Conservation (phyloP, 2,329 filamentous ascomycete species). For the Colletotrichum tofieldiae region DNA sequence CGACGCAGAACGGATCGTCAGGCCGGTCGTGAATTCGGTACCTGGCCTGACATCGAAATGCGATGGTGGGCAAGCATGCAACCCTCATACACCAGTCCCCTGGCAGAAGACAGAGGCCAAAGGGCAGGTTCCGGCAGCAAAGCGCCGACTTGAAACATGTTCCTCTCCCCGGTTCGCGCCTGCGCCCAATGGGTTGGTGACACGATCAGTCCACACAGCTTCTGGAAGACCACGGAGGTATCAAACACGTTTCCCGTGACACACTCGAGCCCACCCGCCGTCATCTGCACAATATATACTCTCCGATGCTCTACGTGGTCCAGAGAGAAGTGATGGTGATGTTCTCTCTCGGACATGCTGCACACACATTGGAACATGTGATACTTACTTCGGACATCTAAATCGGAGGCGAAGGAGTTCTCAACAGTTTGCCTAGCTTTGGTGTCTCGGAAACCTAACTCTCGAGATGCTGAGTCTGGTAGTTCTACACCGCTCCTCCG, state of each 20-base stretch:
- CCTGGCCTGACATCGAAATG: not conserved
- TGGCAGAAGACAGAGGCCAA: not conserved
- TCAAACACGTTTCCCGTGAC: conserved; percentile 37
- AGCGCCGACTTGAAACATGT: conserved; percentile 36
- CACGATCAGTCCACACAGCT: conserved; percentile 29
- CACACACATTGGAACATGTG: not conserved
- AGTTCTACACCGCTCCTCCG: conserved; percentile 37
- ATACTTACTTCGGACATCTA: not conserved
- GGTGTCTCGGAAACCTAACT: not conserved
- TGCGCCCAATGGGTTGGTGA: conserved; percentile 34
- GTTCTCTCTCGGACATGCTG: not conserved
- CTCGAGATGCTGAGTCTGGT: conserved; percentile 11
- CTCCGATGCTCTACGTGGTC: not conserved
- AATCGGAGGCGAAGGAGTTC: not conserved
- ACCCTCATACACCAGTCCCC: not conserved
- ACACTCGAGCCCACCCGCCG: conserved; percentile 27
- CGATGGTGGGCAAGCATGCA: not conserved
- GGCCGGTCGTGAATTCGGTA: not conserved
- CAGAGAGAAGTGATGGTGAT: not conserved
- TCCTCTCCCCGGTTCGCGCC: conserved; percentile 27
- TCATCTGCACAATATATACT: not conserved
- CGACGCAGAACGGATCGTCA: not conserved
- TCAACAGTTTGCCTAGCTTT: conserved; percentile 19
- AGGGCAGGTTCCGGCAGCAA: conserved; percentile 16
- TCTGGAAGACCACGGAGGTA: conserved; percentile 36